These are phyloP conservation scores for Aspergillus pseudonomiae DNA, from an alignment of 2,329 filamentous ascomycete species.

Conservation along the genomic window DNA sequence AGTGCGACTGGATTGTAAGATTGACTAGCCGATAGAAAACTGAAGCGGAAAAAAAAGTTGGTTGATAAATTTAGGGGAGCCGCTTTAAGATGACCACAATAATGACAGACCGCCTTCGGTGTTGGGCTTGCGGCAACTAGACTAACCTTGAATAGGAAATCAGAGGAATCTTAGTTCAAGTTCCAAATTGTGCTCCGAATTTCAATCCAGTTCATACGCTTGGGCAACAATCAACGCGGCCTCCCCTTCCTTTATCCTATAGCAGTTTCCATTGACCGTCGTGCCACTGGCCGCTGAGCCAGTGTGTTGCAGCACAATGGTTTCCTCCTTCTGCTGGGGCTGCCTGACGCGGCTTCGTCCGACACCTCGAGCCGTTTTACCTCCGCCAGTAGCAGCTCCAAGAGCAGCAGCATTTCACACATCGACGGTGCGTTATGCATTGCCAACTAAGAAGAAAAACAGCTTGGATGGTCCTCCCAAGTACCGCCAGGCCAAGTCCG, in stretches of 20 bases:
- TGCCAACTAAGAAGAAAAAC: slow-evolving; percentile 55
- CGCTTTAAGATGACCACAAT: slow-evolving; percentile 26
- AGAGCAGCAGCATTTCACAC: slow-evolving; percentile 52
- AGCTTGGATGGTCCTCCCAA: slow-evolving; percentile 31
- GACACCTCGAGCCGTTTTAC: slow-evolving; percentile 38
- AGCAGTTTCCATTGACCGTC: slow-evolving; percentile 29
- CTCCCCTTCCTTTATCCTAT: slow-evolving; percentile 14
- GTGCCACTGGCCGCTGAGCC: slow-evolving; percentile 34
- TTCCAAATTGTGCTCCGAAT: slow-evolving; percentile 29
- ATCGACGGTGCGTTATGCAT: slow-evolving; percentile 41
- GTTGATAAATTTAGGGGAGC: slow-evolving; percentile 29
- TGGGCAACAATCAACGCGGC: slow-evolving; percentile 24
- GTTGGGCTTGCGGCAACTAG: slow-evolving; percentile 17
- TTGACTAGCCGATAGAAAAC: slow-evolving; percentile 5
- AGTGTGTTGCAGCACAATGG: slow-evolving; percentile 51
- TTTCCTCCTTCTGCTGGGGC: slow-evolving; percentile 61
- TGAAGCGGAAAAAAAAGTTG: slow-evolving; percentile 34
- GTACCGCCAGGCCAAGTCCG: slow-evolving; percentile 43
- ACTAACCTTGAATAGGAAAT: slow-evolving; percentile 28
- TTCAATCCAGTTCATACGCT: slow-evolving; percentile 15
- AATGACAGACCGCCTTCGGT: slow-evolving; percentile 20
- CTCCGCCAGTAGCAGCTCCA: slow-evolving; percentile 50
- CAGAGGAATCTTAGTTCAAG: slow-evolving; percentile 23
- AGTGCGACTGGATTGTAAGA: slow-evolving; percentile 1
- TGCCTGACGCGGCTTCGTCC: slow-evolving; percentile 57